A percentile compares a stretch with the other conserved stretches of the same genome.
These are phyloP conservation scores for Papilionanthe hybrid DNA, from an alignment of 116 monocot species.

Conservation along the genomic window DNA sequence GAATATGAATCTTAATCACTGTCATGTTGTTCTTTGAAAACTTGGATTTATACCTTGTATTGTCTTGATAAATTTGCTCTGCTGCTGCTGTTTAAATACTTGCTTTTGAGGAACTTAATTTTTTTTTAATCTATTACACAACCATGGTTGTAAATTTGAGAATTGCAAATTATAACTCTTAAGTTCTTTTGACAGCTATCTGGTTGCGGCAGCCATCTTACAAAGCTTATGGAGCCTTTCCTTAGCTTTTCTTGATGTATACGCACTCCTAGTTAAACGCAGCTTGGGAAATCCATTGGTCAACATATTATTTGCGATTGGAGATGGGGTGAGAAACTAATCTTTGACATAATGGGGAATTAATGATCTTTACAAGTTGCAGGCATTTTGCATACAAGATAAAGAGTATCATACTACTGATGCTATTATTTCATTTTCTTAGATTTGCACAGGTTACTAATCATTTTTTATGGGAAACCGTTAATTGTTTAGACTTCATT, in stretches of 20 bases:
- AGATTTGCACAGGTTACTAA: not conserved
- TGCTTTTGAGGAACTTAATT: not conserved
- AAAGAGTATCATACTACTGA: not conserved
- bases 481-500: not conserved
- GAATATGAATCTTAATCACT: not conserved
- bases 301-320: conserved; percentile 49
- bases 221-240: conserved; percentile 63
- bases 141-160: conserved; percentile 1
- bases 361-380: not conserved
- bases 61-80: not conserved
- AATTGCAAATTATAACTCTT: not conserved
- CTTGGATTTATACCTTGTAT: not conserved
- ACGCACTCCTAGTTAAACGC: conserved; percentile 57
- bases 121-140: not conserved
- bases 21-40: not conserved
- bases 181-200: conserved; percentile 37
- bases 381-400: not conserved
- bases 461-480: not conserved
- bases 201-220: conserved; percentile 50
- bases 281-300: conserved; percentile 42
- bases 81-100: not conserved
- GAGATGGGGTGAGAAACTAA: conserved; percentile 61
- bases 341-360: not conserved
- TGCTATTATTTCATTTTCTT: not conserved
- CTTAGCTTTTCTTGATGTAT: conserved; percentile 50